Evolutionary conservation across 768 basidiomycete genomes (phyloP).

Genomic region (Mycena polygramma): DNA sequence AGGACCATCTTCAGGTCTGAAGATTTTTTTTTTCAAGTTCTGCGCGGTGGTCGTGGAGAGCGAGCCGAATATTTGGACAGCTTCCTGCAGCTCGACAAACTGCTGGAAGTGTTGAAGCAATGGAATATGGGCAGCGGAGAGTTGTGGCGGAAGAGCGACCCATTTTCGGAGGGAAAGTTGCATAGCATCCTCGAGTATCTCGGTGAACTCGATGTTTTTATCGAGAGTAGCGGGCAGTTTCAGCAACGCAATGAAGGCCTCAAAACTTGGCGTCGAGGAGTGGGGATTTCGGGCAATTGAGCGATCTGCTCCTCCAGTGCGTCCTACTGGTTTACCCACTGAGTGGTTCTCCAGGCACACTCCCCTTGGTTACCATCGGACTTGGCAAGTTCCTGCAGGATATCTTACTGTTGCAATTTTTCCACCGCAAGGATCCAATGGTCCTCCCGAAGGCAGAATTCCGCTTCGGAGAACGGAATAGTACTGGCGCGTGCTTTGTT

Average conservation of each 20-base stretch:
- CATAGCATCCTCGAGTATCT: constrained; percentile 94
- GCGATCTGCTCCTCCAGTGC: constrained; percentile 85
- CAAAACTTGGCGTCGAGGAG: constrained; percentile 96
- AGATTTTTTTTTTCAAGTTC: constrained; percentile 95
- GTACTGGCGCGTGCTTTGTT: constrained; percentile 83
- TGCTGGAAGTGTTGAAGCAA: constrained; percentile 98
- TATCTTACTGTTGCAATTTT: constrained; percentile 98
- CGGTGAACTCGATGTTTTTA: constrained; percentile 90
- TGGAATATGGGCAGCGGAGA: constrained; percentile 94
- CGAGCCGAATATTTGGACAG: constrained; percentile 93
- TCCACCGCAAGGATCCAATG: constrained; percentile 97
- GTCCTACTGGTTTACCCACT: constrained; percentile 89
- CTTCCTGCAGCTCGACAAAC: constrained; percentile 97
- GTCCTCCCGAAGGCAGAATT: constrained; percentile 99
- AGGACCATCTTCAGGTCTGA: constrained; percentile 96
- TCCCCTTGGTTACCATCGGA: constrained; percentile 95
- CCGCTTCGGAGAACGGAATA: constrained; percentile 92
- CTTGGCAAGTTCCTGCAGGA: constrained; percentile 90
- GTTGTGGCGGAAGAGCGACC: constrained; percentile 86
- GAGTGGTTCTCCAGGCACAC: constrained; percentile 93
- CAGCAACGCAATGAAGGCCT: constrained; percentile 91
- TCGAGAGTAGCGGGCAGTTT: constrained; percentile 86
- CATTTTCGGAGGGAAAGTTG: constrained; percentile 97
- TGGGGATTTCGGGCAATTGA: constrained; percentile 86
- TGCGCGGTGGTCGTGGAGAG: constrained; percentile 86